Base-by-base conservation (phyloP, 1,284 basidiomycete species). In the Ustilago hordei region DNA sequence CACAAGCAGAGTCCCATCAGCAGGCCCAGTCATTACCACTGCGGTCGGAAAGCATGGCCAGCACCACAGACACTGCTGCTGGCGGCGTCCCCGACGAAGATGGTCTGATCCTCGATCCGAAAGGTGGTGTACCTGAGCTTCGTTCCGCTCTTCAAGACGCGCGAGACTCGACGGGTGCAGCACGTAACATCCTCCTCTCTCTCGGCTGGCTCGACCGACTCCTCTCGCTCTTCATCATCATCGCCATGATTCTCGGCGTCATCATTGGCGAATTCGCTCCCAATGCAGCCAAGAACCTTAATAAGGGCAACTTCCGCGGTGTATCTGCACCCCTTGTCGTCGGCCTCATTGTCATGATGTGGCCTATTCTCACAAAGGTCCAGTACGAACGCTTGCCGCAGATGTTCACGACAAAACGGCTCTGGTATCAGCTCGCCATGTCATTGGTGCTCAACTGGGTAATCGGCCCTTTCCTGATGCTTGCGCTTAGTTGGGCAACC, bases 391-490 rank as follows among this genome's bases (percentile, higher is more conserved):
- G 88, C 0, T 88, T 95, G 4, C 90, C 91, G 0, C 71, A 83
- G 8, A 86, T 94, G 41, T 90, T 93, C 75, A 82, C 87, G 1
- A 89, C 90, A 0, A 85, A 87, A 7, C 86, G 88, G 9, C 82
- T 93, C 15, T 94, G 92, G 91, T 86, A 88, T 13, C 93, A 95
- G 74, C 88, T 95, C 70, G 87, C 85, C 9, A 88, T 95, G 39
- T 93, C 92, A 2, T 80, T 95, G 45, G 55, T 92, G 34, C 87
- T 95, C 60, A 95, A 95, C 85, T 95, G 93, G 94, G 88, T 95
- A 68, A 72, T 93, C 17, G 93, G 91, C 0, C 93, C 93, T 0
- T 81, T 87, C 28, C 52, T 94, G 45, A 95, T 95, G 94, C 89
- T 94, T 8, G 93, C 88, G 0, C 84, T 94, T 34, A 93, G 93